These are phyloP conservation scores for Rhypophila decipiens DNA, from an alignment of 495 filamentous ascomycete genomes.

Conservation along the genomic window DNA sequence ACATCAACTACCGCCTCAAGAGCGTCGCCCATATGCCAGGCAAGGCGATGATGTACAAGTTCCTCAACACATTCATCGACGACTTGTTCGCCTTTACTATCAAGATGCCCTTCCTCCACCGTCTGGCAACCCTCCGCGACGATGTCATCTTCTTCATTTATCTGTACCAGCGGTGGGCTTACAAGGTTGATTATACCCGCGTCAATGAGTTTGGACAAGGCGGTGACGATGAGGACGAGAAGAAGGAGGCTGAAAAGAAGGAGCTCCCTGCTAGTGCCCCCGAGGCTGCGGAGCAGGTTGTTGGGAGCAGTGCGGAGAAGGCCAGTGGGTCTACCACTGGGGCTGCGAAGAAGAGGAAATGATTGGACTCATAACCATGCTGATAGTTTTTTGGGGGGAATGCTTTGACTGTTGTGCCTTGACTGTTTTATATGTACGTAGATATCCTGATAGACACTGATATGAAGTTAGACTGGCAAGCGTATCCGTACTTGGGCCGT, in stretches of 20 bases:
- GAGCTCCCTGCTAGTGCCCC: conserved; percentile 4
- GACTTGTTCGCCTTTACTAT: conserved; percentile 92
- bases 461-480: no score
- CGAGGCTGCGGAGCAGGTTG: conserved; percentile 3
- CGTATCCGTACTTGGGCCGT: no score
- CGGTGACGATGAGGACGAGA: conserved; percentile 68
- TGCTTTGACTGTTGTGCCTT: not conserved
- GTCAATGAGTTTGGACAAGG: conserved; percentile 99
- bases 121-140: conserved; percentile 88
- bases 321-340: conserved; percentile 37
- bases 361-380: no score
- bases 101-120: conserved; percentile 95
- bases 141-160: conserved; percentile 99
- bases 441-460: no score
- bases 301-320: conserved; percentile 24
- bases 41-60: conserved; percentile 96
- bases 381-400: not conserved
- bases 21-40: conserved; percentile 95
- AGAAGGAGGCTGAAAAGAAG: conserved; percentile 18
- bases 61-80: conserved; percentile 68
- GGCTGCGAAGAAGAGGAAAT: conserved; percentile 46
- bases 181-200: conserved; percentile 84
- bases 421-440: not conserved
- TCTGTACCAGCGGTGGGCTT: conserved; percentile 90
- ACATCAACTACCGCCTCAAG: conserved; percentile 98